Evolutionary conservation across 192 early-diverging fungal genomes (phyloP).

Genomic region (Mortierella hygrophila): DNA sequence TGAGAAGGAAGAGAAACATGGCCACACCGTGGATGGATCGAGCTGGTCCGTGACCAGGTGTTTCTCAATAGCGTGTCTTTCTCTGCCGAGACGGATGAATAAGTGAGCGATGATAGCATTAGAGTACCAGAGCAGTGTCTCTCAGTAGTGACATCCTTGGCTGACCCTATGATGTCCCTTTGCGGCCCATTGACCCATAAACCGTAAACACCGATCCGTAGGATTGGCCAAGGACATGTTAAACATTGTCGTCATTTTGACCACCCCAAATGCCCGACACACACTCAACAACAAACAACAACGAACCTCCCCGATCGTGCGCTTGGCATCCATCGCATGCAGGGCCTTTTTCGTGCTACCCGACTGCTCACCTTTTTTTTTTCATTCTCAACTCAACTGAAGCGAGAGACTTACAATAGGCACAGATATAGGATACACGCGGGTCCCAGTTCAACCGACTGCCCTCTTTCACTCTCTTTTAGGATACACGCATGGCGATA

Average conservation of each 20-base stretch:
- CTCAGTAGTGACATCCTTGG: too few relatives aligned
- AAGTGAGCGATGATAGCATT: too few relatives aligned
- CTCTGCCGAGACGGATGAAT: neutral
- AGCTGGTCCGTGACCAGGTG: neutral
- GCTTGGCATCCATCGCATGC: neutral
- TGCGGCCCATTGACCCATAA: too few relatives aligned
- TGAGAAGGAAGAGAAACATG: neutral
- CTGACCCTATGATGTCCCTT: too few relatives aligned
- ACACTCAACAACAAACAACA: too few relatives aligned
- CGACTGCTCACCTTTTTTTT: neutral
- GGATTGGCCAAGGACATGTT: too few relatives aligned
- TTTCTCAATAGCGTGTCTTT: neutral
- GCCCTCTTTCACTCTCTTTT: neutral
- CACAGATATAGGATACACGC: neutral
- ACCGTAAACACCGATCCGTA: too few relatives aligned
- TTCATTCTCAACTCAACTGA: too few relatives aligned
- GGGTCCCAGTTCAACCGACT: neutral
- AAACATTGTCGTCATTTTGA: too few relatives aligned
- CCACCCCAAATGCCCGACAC: too few relatives aligned
- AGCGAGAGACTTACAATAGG: neutral
- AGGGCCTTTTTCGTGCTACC: conserved; percentile 10
- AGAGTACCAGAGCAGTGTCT: too few relatives aligned
- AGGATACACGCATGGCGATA: neutral
- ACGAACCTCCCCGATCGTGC: neutral
- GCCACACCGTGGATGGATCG: neutral